Evolutionary conservation across 176 grass and related monocot species (phyloP), one percentile per base, ranked within the genome.

Genomic region (Oryza meridionalis): DNA sequence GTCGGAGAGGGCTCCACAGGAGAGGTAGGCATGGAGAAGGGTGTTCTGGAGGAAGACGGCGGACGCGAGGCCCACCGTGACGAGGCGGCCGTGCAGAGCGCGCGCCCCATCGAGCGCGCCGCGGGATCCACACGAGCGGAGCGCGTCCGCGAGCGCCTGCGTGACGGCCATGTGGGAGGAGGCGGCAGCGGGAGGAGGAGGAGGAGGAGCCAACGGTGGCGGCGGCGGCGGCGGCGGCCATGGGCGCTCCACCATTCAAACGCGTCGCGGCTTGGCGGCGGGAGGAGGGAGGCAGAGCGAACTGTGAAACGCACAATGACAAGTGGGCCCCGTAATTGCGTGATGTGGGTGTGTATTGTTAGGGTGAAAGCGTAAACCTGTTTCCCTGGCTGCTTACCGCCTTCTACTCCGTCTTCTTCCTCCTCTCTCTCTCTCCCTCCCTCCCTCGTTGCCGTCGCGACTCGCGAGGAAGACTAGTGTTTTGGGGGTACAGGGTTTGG

Each of bases 21-120:
- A 88, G 76, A 98, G 71, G 85, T 95, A 98, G 72, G 91, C 17
- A 61, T 98, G 81, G 67, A 98, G 76, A 21, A 98, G 91, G 45
- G 94, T 91, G 85, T 98, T 98, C 89, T 98, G 93, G 63, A 95
- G 93, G 87, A 98, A 98, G 74, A 88, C 42, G 27, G 91, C 85
- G 45, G 93, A 93, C 43, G 82, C 89, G 58, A 98, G 91, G 66
- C 96, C 96, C 38, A 90, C 59, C 37, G 93, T 87, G 66, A 98
- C 78, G 59, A 95, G 89, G 66, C 86, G 93, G 14, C 89, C 85
- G 76, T 98, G 96, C 63, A 98, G 82, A 38, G 78, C 82, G 72
- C 92, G 95, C 4, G 88, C 86, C 17, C 78, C 70, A 35, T 88
- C 6, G 51, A 94, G 81, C 3, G 75, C 71, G 16, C 85, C 7